Conservation (phyloP, 768 basidiomycete genomes). For the Naganishia kalamii region DNA sequence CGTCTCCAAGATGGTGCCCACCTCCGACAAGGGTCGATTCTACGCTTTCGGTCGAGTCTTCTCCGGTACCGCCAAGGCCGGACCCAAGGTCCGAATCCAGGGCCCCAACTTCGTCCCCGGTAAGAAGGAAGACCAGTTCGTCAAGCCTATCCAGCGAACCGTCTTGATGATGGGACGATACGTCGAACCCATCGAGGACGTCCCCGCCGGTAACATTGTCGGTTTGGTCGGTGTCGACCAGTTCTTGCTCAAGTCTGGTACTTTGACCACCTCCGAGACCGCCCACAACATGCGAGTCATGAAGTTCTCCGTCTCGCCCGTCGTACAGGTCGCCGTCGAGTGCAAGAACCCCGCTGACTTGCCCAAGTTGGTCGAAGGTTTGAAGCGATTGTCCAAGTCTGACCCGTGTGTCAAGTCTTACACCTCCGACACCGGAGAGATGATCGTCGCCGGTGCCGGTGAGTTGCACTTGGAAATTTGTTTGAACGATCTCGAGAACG, state of each 20-base stretch:
- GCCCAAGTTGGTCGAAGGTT: constrained; percentile 98
- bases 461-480: constrained; percentile 99
- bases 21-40: constrained; percentile 99
- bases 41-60: constrained; percentile 99
- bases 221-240: constrained; percentile 99
- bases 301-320: constrained; percentile 99
- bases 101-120: constrained; percentile 98
- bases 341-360: constrained; percentile 99
- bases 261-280: constrained; percentile 92
- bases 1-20: constrained; percentile 99
- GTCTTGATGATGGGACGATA: constrained; percentile 99
- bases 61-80: constrained; percentile 92
- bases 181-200: constrained; percentile 98
- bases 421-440: constrained; percentile 87
- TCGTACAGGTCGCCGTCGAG: constrained; percentile 97
- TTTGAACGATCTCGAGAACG: constrained; percentile 99
- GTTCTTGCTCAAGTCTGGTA: constrained; percentile 99
- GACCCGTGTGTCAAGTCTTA: constrained; percentile 98
- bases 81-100: constrained; percentile 98
- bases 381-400: constrained; percentile 99
- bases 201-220: constrained; percentile 95
- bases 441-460: constrained; percentile 98
- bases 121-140: constrained; percentile 95
- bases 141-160: constrained; percentile 97
- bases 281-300: constrained; percentile 99